Evolutionary conservation across 306 rosid genomes (phyloP), one percentile per base, ranked within the genome.

Genomic region (Luffa acutangula): DNA sequence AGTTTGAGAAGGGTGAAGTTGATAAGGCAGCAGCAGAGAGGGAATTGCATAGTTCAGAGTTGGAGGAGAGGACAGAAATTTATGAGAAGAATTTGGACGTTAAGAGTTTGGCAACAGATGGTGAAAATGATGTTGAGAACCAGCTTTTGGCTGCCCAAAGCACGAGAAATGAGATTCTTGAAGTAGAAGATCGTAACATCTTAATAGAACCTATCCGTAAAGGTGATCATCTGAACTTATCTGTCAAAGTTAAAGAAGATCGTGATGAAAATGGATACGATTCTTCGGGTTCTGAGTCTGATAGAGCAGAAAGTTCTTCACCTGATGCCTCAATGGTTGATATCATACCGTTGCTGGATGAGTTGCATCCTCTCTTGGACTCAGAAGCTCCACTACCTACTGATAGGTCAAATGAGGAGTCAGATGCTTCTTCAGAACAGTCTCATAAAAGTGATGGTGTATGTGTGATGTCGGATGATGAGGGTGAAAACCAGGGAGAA

Each of bases 311-410:
- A 88, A 91, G 98, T 83, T 93, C 93, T 59, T 91, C 98, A 3
- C 95, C 95, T 6, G 98, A 91, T 87, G 92, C 95, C 79, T 91
- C 98, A 79, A 90, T 93, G 93, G 91, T 88, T 74, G 98, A 91
- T 80, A 87, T 93, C 83, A 89, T 89, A 20, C 95, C 98, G 0
- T 79, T 87, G 83, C 95, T 91, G 75, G 97, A 93, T 83, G 98
- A 93, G 86, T 94, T 93, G 70, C 93, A 93, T 82, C 98, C 97
- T 4, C 87, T 93, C 52, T 84, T 93, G 75, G 92, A 87, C 45
- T 10, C 17, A 39, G 88, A 89, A 81, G 81, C 88, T 80, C 89
- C 93, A 12, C 87, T 78, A 57, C 88, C 86, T 42, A 82, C 84
- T 74, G 91, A 41, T 74, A 57, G 82, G 53, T 85, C 88, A 46